Conservation (phyloP, 495 filamentous ascomycete genomes). For the Penicillium longicatenatum region DNA sequence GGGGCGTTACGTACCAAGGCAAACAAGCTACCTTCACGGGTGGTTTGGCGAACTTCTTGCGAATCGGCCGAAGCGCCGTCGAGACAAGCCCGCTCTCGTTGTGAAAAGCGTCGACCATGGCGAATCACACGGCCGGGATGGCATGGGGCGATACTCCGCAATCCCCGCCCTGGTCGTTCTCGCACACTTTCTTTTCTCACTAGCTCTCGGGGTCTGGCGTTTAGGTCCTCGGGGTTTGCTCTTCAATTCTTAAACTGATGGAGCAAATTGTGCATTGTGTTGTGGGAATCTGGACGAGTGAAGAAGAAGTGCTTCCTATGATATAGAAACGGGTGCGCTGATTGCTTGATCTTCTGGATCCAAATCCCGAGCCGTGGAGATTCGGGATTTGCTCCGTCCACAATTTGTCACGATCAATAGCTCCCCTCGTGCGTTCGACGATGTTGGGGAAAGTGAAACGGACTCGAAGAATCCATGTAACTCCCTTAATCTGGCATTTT, state of each 20-base stretch:
- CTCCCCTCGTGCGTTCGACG: neutral
- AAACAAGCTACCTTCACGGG: conserved; percentile 67
- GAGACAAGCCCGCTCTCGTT: conserved; percentile 19
- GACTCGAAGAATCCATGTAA: conserved; percentile 4
- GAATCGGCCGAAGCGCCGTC: conserved; percentile 29
- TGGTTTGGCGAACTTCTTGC: conserved; percentile 55
- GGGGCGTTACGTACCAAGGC: conserved; percentile 52
- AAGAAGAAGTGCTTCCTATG: conserved; percentile 18
- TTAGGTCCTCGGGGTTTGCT: conserved; percentile 5
- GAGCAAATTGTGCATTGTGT: conserved; percentile 1
- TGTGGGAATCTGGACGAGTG: conserved; percentile 4
- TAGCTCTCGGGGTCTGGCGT: conserved; percentile 2
- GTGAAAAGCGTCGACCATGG: conserved; percentile 30
- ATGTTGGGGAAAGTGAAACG: conserved; percentile 3
- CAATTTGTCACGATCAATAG: conserved; percentile 17
- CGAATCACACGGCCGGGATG: conserved; percentile 27
- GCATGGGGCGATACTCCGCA: conserved; percentile 19
- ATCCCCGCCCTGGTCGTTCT: conserved; percentile 10
- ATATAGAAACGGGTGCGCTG: conserved; percentile 29
- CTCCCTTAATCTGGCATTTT: conserved; percentile 2
- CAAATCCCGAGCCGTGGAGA: conserved; percentile 36
- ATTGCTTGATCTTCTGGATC: conserved; percentile 24
- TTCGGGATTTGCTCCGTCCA: conserved; percentile 33
- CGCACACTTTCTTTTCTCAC: conserved; percentile 4
- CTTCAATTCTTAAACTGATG: neutral